These are phyloP conservation scores for Alisma plantagoaquatica DNA, from an alignment of 106 monocot genomes.

Conservation along the genomic window DNA sequence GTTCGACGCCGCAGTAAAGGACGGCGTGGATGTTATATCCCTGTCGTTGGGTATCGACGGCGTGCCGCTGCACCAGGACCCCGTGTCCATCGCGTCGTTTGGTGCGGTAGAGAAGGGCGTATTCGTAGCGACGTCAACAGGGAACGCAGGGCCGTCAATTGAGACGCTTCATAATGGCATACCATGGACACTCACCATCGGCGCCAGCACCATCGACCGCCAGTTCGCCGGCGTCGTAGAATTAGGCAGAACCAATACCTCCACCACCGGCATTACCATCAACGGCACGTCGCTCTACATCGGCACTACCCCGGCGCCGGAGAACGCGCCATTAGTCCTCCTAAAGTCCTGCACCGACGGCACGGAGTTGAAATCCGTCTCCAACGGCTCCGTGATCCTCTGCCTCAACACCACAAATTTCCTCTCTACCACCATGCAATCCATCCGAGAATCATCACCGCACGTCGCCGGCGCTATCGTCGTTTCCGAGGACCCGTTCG, in stretches of 20 bases:
- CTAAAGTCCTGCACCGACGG: conserved; percentile 10
- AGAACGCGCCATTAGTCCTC: conserved; percentile 3
- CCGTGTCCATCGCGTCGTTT: conserved; percentile 47
- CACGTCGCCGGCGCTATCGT: conserved; percentile 27
- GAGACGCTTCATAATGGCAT: conserved; percentile 45
- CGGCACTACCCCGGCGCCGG: background rate
- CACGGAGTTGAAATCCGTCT: background rate
- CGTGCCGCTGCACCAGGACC: conserved; percentile 43
- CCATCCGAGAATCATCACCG: too few relatives aligned
- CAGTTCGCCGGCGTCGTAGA: conserved; percentile 22
- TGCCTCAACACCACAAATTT: background rate
- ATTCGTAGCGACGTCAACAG: conserved; percentile 49
- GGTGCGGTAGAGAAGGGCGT: conserved; percentile 53
- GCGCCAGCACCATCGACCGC: conserved; percentile 58
- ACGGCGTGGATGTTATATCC: conserved; percentile 74
- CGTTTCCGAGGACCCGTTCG: conserved; percentile 15
- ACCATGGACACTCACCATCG: conserved; percentile 62
- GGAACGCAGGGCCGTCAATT: conserved; percentile 40
- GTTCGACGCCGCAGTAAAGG: conserved; percentile 41
- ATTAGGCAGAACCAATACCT: conserved; percentile 22
- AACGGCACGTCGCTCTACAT: conserved; percentile 37
- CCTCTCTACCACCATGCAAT: background rate
- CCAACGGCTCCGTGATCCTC: conserved; percentile 14
- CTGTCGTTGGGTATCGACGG: conserved; percentile 43
- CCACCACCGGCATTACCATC: too few relatives aligned